These are phyloP conservation scores for Penicillium hordei DNA, from an alignment of 2,329 filamentous ascomycete species.

Conservation along the genomic window DNA sequence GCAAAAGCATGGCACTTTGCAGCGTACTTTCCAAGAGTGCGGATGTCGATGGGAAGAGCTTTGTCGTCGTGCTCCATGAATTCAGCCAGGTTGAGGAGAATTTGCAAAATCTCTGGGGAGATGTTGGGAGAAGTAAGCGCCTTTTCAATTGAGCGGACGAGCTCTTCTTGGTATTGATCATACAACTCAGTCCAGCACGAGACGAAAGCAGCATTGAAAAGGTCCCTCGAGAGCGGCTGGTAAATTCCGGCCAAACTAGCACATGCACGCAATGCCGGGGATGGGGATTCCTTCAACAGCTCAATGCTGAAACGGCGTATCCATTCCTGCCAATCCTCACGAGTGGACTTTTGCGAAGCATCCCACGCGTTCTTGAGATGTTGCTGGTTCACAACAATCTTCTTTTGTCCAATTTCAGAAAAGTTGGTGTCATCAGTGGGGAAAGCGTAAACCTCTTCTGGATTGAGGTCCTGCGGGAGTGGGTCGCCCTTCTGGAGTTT, in stretches of 20 bases:
- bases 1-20: conserved; percentile 97
- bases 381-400: conserved; percentile 94
- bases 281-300: conserved; percentile 89
- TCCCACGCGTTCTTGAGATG: conserved; percentile 98
- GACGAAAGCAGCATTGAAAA: conserved; percentile 99
- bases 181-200: conserved; percentile 99
- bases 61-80: conserved; percentile 99
- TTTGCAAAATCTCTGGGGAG: conserved; percentile 89
- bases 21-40: conserved; percentile 89
- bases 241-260: conserved; percentile 89
- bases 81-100: conserved; percentile 92
- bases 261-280: conserved; percentile 90
- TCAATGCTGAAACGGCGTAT: conserved; percentile 95
- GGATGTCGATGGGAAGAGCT: conserved; percentile 93
- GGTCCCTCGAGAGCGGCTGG: conserved; percentile 81
- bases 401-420: conserved; percentile 84
- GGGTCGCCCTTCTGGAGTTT: conserved; percentile 94
- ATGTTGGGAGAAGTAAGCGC: conserved; percentile 95
- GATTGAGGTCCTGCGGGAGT: conserved; percentile 90
- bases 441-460: conserved; percentile 75
- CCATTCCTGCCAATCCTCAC: conserved; percentile 99
- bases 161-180: conserved; percentile 93
- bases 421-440: conserved; percentile 77
- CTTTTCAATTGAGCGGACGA: conserved; percentile 92
- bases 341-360: conserved; percentile 91